Evolutionary conservation across 768 basidiomycete genomes (phyloP), one percentile per base, ranked within the genome.

Genomic region (Boletus insuetus): DNA sequence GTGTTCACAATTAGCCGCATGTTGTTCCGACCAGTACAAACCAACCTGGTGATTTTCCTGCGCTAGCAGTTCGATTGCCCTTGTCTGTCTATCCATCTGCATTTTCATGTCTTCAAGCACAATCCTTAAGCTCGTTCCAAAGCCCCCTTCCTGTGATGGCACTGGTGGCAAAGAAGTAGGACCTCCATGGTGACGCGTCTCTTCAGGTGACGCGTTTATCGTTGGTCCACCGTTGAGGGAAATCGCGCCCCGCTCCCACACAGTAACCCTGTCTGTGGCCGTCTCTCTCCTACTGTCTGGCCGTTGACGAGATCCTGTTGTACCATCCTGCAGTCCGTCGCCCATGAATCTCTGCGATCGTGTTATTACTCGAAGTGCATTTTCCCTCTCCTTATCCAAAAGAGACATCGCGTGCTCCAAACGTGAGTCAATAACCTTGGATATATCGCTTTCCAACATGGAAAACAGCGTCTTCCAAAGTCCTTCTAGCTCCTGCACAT

Each of bases 401-500:
- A 61, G 59, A 52, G 66, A 50, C 51, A 81, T 59, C 4, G 75
- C 75, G 11, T 62, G 60, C 51, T 64, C 62, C 59, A 74, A 51
- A 32, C 55, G 64, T 19, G 58, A 59, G 41, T 73, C 66, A 52
- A 82, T 69, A 37, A 61, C 66, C 57, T 67, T 68, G 59, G 67
- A 73, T 42, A 81, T 75, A 34, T 80, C 78, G 17, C 63, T 63
- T 19, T 74, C 66, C 50, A 82, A 69, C 20, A 69, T 50, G 37
- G 76, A 69, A 47, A 82, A 77, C n/a, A 76, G 67, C 35, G 76
- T 69, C 54, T 71, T 72, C 82, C 82, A 83, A 40, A 81, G 60
- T 26, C 64, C 57, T 49, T 74, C 75, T n/a, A 81, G 73, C 14
- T 73, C 74, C 43, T 67, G 63, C 38, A 73, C 65, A 49, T 69